Evolutionary conservation across 2,329 filamentous ascomycete species (phyloP), one percentile per base, ranked within the genome.

Genomic region (Basipetospora sp.): DNA sequence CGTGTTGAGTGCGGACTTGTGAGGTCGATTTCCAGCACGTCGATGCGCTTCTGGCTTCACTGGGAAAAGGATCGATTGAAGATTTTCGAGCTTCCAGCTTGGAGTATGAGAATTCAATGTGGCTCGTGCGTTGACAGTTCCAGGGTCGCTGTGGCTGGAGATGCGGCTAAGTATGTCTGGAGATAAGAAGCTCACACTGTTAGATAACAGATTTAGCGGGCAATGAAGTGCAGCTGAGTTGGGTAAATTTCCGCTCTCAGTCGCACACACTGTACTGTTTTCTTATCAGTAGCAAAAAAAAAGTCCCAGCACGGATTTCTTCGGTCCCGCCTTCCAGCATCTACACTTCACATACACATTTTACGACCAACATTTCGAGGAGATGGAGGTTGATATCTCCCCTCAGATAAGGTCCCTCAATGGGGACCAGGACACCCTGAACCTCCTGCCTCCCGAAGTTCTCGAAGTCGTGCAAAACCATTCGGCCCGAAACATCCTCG

Each of bases 401-500:
- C 39, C 32, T 4, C 36, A 39, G 22, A 34, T 45, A 31, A 36
- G 32, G n/a, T 40, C 38, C 34, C 36, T 45, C n/a, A 16, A 42
- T 31, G 36, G 34, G 31, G 44, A 45, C 34, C 22, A 32, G 13
- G 37, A 45, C 31, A 43, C 41, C 6, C 34, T 44, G 29, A 34
- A 34, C 27, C 30, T 45, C 53, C 53, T 93, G 47, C 81, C 85
- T 29, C 59, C 65, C 47, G 81, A 86, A 61, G 64, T 90, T 53
- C 62, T 78, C 45, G 65, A 73, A 50, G 64, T 79, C 46, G 71
- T 90, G 54, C 39, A 32, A 32, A 41, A 73, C 50, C 67, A 74
- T 51, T 67, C 68, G 42, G 69, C 77, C 51, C 66, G 69, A 47
- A 68, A 71, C 51, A 77, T 86, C 56, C 70, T 92, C 29, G 73